Evolutionary conservation across 73 alveolate species (phyloP).

Genomic region (Blepharisma japonicum): DNA sequence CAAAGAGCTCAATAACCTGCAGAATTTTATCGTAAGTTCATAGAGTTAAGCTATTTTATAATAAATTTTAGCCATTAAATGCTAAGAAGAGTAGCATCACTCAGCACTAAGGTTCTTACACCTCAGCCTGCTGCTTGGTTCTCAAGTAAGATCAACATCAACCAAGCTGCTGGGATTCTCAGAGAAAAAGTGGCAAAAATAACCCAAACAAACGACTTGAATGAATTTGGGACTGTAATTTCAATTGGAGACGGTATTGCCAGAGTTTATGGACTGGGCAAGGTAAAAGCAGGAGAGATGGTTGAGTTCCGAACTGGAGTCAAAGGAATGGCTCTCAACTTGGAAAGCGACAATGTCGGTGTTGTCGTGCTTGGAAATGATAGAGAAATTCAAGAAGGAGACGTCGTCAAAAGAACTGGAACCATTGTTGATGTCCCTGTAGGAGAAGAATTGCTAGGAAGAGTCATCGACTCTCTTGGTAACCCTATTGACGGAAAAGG

Average conservation of each 20-base stretch:
- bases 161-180: conserved; percentile 31
- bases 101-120: too few relatives aligned
- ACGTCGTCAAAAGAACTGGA: conserved; percentile 91
- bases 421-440: conserved; percentile 91
- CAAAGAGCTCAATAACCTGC: too few relatives aligned
- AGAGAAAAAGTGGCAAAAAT: conserved; percentile 32
- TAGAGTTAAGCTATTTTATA: too few relatives aligned
- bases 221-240: conserved; percentile 93
- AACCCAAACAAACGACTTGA: conserved; percentile 58
- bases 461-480: conserved; percentile 61
- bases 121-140: conserved; percentile 6
- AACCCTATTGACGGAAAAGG: conserved; percentile 92
- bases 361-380: conserved; percentile 96
- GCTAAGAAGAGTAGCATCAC: too few relatives aligned
- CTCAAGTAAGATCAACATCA: neutral
- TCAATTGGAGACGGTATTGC: conserved; percentile 98
- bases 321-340: conserved; percentile 97
- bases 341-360: conserved; percentile 96
- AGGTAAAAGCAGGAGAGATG: conserved; percentile 97
- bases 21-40: too few relatives aligned
- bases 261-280: conserved; percentile 91
- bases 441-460: conserved; percentile 91
- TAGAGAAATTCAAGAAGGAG: conserved; percentile 75
- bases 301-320: conserved; percentile 94
- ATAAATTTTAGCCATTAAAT: too few relatives aligned